These are phyloP conservation scores for Pharus latifolius DNA, from an alignment of 176 grass and related monocot genomes.

Conservation along the genomic window DNA sequence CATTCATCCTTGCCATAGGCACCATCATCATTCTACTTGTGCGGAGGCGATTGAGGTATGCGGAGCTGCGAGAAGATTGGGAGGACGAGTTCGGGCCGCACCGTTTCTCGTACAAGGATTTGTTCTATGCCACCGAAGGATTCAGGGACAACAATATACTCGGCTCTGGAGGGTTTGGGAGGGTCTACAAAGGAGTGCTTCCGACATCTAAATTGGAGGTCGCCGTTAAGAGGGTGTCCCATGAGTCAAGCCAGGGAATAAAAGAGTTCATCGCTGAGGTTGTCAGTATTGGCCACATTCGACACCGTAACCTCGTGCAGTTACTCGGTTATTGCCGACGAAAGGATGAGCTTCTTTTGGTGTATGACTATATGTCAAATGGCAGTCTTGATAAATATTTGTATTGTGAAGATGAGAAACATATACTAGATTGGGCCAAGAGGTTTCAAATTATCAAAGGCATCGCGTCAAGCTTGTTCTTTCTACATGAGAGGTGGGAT, in stretches of 20 bases:
- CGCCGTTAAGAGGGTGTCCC: too few relatives aligned
- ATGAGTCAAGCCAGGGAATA: too few relatives aligned
- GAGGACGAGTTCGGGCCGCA: background rate
- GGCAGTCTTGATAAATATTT: background rate
- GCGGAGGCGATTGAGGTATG: background rate
- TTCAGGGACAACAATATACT: slow-evolving; percentile 7
- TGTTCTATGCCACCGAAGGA: background rate
- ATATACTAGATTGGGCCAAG: background rate
- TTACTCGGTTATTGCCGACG: too few relatives aligned
- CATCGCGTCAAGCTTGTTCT: background rate
- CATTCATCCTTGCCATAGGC: background rate
- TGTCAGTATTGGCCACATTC: too few relatives aligned
- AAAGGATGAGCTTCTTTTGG: too few relatives aligned
- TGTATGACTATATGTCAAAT: background rate
- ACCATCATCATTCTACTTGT: background rate
- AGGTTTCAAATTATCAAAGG: slow-evolving; percentile 15
- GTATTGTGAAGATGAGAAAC: background rate
- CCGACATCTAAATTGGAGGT: too few relatives aligned
- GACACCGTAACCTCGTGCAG: too few relatives aligned
- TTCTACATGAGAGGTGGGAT: background rate
- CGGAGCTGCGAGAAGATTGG: slow-evolving; percentile 6
- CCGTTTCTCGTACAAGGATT: background rate
- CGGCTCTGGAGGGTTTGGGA: background rate
- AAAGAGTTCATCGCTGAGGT: too few relatives aligned
- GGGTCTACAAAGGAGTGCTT: too few relatives aligned